Evolutionary conservation across 345 rosid genomes (phyloP).

Genomic region (Sonneratia caseolaris): DNA sequence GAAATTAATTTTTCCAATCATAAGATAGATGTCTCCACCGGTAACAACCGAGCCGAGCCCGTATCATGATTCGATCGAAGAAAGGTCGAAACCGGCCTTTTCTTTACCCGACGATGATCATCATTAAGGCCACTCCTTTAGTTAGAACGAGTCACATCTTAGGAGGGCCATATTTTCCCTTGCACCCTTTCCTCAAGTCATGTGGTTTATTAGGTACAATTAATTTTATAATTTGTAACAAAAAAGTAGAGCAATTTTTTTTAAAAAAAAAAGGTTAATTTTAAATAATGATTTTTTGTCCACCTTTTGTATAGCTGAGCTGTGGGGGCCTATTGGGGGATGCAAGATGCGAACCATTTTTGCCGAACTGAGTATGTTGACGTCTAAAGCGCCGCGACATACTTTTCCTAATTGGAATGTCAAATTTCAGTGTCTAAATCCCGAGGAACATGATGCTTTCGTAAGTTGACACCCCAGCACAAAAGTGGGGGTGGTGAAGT

Average conservation of each 20-base stretch:
- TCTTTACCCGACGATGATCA: background rate
- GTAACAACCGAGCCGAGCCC: too few species aligned
- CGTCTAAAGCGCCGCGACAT: constrained; percentile 12
- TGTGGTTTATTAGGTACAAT: constrained; percentile 6
- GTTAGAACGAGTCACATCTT: background rate
- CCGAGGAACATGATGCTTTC: constrained; percentile 6
- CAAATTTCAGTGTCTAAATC: constrained; percentile 10
- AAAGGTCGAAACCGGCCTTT: background rate
- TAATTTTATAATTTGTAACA: too few species aligned
- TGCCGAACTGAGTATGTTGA: constrained; percentile 8
- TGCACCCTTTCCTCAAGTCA: constrained; percentile 7
- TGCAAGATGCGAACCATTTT: constrained; percentile 5
- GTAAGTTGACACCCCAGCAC: constrained; percentile 4
- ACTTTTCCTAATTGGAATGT: constrained; percentile 3
- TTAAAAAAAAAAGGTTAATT: background rate
- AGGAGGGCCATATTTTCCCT: constrained; percentile 4
- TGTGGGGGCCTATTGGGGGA: background rate
- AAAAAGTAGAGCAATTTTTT: too few species aligned
- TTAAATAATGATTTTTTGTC: background rate
- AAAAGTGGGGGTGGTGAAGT: background rate
- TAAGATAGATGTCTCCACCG: too few species aligned
- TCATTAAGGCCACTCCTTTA: background rate
- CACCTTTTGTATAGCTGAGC: too few species aligned
- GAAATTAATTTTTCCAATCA: too few species aligned
- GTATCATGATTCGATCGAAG: background rate